Conservation (phyloP, 345 rosid genomes). For the Cardiospermum halicacabum region DNA sequence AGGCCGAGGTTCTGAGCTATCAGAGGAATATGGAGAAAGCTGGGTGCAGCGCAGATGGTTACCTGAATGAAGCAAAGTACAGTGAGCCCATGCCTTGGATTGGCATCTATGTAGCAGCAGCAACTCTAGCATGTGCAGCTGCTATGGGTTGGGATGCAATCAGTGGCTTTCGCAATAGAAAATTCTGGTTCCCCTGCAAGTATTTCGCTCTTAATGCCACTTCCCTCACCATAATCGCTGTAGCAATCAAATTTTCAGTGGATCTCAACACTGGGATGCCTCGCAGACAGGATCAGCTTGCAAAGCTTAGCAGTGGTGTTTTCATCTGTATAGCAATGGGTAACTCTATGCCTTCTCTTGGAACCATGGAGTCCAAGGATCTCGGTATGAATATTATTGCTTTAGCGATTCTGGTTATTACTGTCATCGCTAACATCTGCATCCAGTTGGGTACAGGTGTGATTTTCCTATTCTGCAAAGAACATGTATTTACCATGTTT, state of each 20-base stretch:
- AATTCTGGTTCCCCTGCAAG: slow-evolving; percentile 73
- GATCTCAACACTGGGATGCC: slow-evolving; percentile 96
- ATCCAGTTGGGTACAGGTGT: slow-evolving; percentile 80
- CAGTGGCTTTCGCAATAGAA: slow-evolving; percentile 50
- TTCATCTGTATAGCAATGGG: slow-evolving; percentile 75
- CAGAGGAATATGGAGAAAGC: slow-evolving; percentile 30
- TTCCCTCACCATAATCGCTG: slow-evolving; percentile 61
- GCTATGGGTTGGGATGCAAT: slow-evolving; percentile 70
- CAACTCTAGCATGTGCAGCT: slow-evolving; percentile 62
- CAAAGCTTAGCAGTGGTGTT: slow-evolving; percentile 76
- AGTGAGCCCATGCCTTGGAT: slow-evolving; percentile 78
- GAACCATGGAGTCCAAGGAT: slow-evolving; percentile 60
- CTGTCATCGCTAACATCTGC: slow-evolving; percentile 60
- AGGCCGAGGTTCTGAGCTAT: background rate
- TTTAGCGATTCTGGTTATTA: slow-evolving; percentile 64
- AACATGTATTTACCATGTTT: slow-evolving; percentile 52
- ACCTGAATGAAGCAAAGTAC: slow-evolving; percentile 51
- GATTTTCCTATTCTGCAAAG: slow-evolving; percentile 49
- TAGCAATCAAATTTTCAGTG: slow-evolving; percentile 73
- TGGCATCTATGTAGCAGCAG: slow-evolving; percentile 73
- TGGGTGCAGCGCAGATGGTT: slow-evolving; percentile 70
- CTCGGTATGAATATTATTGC: slow-evolving; percentile 54
- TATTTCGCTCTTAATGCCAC: slow-evolving; percentile 74
- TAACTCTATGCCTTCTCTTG: slow-evolving; percentile 85
- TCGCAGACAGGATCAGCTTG: slow-evolving; percentile 68